A percentile compares a stretch with the other conserved stretches of the same genome.
Evolutionary conservation across 768 basidiomycete genomes (phyloP).

Genomic region (Phanerodontia chrysosporium): DNA sequence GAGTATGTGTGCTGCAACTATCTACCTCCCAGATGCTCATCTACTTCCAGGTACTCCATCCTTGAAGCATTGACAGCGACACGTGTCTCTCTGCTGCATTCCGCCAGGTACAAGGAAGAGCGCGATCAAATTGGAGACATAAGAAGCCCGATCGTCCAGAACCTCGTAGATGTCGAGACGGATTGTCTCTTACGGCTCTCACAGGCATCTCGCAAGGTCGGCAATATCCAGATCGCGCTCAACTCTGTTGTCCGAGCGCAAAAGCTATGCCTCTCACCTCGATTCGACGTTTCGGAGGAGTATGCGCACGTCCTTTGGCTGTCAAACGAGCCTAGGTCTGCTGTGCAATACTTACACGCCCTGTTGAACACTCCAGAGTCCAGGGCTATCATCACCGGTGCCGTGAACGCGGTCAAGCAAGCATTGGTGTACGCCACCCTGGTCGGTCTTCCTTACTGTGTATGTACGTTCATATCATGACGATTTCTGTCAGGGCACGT

Average conservation of each 20-base stretch:
- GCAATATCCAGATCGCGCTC: constrained; percentile 75
- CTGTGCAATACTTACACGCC: constrained; percentile 66
- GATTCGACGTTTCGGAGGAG: constrained; percentile 66
- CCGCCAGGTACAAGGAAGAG: constrained; percentile 64
- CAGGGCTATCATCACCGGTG: constrained; percentile 11
- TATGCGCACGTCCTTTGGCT: constrained; percentile 89
- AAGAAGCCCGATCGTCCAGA: constrained; percentile 45
- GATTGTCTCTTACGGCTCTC: constrained; percentile 69
- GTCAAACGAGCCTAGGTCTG: constrained; percentile 79
- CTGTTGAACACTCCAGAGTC: constrained; percentile 19
- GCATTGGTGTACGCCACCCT: constrained; percentile 3
- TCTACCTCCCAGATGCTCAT: neutral
- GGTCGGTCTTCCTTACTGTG: neutral
- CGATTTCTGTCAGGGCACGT: constrained; percentile 63
- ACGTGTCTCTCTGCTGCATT: constrained; percentile 75
- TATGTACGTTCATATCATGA: neutral
- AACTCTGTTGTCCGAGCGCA: constrained; percentile 82
- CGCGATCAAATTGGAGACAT: constrained; percentile 74
- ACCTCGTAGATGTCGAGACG: constrained; percentile 60
- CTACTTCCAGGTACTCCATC: constrained; percentile 55
- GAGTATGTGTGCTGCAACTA: constrained; percentile 45
- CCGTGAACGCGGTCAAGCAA: neutral
- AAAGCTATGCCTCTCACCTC: constrained; percentile 42
- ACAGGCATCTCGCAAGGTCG: constrained; percentile 60
- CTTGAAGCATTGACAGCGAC: constrained; percentile 79